Base-by-base conservation (phyloP, 2,329 filamentous ascomycete genomes). In the Beauveria brongniartii region DNA sequence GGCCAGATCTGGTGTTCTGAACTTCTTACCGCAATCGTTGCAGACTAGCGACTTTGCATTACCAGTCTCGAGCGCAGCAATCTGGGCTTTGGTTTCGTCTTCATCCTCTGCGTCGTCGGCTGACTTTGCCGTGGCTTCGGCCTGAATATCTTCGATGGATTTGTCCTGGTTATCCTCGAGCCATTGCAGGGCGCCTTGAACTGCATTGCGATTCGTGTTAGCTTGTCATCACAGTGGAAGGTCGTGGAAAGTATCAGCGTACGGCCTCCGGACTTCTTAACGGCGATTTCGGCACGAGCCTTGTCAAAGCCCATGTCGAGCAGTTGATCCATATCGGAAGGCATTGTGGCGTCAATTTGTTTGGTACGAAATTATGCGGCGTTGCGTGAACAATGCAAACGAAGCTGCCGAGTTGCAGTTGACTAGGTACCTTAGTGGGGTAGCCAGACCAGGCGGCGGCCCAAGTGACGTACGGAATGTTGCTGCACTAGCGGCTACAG, bases 1-100 rank as follows among this genome's bases (percentile, higher is more conserved):
- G 10, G 92, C 94, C 66, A 93, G 85, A 28, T 86, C 86, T 65
- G 88, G 84, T 69, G 85, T 91, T 66, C 90, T 83, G 75, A 99
- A 95, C 71, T 86, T 89, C 81, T 96, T 97, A 70, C 89, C 89
- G 71, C 94, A 99, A 61, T 97, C 93, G 65, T 96, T 94, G 82
- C 94, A 99, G 55, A 95, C 82, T 60, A 97, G 84, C 54, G 91
- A 96, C 69, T 86, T 84, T 61, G 92, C 90, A 68, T 41, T 54
- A 62, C 88, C 90, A 1, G 84, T 83, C 67, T 89, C 80, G 3
- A 92, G 78, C n/a, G 84, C 82, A 5, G 86, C 82, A 12, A 84
- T 82, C 67, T 88, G 79, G 40, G 81, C 79, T 52, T 78, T 76
- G 6, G 78, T 78, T 10, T 77, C 78, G 16, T 64, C 80, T 2